A percentile compares a stretch with the other conserved stretches of the same genome.
These are phyloP conservation scores for Microthlaspi erraticum DNA, from an alignment of 345 rosid species.

Conservation along the genomic window DNA sequence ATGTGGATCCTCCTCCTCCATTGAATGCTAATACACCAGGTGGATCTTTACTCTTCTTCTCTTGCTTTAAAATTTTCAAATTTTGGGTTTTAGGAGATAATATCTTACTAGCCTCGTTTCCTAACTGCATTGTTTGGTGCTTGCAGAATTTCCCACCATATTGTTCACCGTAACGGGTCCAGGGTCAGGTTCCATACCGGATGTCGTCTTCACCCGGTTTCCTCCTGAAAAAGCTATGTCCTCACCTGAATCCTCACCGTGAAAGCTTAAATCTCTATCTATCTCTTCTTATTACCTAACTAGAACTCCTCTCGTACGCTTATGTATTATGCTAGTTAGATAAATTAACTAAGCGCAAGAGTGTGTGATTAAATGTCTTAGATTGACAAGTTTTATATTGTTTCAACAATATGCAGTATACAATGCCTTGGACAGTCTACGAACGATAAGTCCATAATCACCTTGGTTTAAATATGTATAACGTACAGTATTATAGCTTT, in stretches of 20 bases:
- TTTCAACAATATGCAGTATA: too few relatives aligned
- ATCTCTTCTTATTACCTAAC: not conserved
- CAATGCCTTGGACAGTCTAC: too few relatives aligned
- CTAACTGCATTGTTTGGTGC: constrained; percentile 9
- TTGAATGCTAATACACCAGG: constrained; percentile 17
- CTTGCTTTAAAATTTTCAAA: not conserved
- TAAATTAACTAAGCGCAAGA: too few relatives aligned
- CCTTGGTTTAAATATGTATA: too few relatives aligned
- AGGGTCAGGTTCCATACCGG: constrained; percentile 27
- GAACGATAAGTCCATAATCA: too few relatives aligned
- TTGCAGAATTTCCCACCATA: constrained; percentile 14
- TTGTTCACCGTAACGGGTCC: constrained; percentile 21
- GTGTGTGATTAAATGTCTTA: too few relatives aligned
- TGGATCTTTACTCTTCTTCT: constrained; percentile 11
- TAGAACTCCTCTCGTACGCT: not conserved
- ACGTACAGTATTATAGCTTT: too few relatives aligned
- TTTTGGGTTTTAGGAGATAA: too few relatives aligned
- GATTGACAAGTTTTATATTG: too few relatives aligned
- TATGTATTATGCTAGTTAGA: too few relatives aligned
- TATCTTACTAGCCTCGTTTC: not conserved
- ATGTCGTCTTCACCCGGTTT: constrained; percentile 17
- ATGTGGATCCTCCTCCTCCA: constrained; percentile 38
- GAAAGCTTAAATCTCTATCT: not conserved
- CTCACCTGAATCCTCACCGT: not conserved
- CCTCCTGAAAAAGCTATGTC: not conserved